Evolutionary conservation across 345 rosid genomes (phyloP).

Genomic region (Sisymbrium altissimum): DNA sequence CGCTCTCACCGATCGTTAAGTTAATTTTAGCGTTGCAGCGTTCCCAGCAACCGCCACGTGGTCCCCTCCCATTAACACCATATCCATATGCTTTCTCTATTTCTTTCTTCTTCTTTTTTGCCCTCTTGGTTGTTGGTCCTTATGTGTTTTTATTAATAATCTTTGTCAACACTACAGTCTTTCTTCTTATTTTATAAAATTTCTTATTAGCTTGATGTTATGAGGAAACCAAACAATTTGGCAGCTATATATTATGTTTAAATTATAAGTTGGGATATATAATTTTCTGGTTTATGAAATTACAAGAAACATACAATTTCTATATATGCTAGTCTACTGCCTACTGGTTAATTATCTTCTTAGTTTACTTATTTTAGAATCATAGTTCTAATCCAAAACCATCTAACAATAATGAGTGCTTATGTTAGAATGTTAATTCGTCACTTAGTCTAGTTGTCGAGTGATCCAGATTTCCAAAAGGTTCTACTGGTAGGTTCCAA

Average conservation of each 20-base stretch:
- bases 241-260: not conserved
- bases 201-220: not conserved
- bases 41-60: conserved; percentile 31
- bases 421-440: not conserved
- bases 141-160: not conserved
- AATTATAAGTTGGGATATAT: not conserved
- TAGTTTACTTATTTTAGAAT: not conserved
- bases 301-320: not conserved
- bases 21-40: conserved; percentile 10
- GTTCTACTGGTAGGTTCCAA: not conserved
- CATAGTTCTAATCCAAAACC: not conserved
- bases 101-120: not conserved
- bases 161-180: too few species aligned
- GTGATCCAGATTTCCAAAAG: not conserved
- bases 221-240: not conserved
- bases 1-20: conserved; percentile 28
- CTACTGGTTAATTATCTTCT: not conserved
- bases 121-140: not conserved
- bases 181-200: not conserved
- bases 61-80: conserved; percentile 27
- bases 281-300: not conserved
- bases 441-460: not conserved
- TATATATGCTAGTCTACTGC: not conserved
- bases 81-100: conserved; percentile 10
- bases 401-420: not conserved